These are phyloP conservation scores for Paramecium tetraurelia DNA, from an alignment of 73 alveolate genomes.

Conservation along the genomic window DNA sequence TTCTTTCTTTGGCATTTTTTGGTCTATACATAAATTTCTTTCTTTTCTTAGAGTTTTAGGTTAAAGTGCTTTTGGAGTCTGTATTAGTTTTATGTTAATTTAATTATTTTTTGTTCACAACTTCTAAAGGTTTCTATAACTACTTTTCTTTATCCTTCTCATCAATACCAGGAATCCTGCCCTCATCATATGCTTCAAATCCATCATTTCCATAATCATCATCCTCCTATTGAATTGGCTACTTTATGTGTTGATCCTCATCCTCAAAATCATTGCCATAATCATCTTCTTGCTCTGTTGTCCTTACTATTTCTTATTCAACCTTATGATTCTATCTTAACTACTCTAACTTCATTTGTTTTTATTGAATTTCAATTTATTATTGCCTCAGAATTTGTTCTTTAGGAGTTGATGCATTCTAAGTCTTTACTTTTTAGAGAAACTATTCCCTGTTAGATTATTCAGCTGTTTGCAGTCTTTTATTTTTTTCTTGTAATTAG, in stretches of 20 bases:
- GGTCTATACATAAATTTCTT: not conserved
- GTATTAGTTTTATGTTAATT: not conserved
- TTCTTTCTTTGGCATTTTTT: slow-evolving; percentile 20
- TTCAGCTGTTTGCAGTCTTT: not conserved
- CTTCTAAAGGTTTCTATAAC: not conserved
- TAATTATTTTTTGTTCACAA: not conserved
- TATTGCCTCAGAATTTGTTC: not conserved
- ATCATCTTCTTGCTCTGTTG: not conserved
- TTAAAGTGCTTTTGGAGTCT: not conserved
- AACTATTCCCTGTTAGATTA: not conserved
- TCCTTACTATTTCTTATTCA: not conserved
- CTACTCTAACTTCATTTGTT: not conserved
- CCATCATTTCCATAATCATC: not conserved
- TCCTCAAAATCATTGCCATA: slow-evolving; percentile 1
- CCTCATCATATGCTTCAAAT: not conserved
- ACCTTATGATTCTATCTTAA: not conserved
- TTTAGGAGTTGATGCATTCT: not conserved
- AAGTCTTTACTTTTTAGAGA: not conserved
- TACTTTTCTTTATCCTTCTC: not conserved
- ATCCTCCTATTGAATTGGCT: not conserved
- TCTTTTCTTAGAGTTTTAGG: not conserved
- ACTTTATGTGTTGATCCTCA: not conserved
- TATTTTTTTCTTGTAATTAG: not conserved
- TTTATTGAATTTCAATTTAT: not conserved
- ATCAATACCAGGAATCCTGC: not conserved